phyloP scores from a whole-genome alignment of 1,284 basidiomycete genomes.

The Cryptococcus hybrid region DNA sequence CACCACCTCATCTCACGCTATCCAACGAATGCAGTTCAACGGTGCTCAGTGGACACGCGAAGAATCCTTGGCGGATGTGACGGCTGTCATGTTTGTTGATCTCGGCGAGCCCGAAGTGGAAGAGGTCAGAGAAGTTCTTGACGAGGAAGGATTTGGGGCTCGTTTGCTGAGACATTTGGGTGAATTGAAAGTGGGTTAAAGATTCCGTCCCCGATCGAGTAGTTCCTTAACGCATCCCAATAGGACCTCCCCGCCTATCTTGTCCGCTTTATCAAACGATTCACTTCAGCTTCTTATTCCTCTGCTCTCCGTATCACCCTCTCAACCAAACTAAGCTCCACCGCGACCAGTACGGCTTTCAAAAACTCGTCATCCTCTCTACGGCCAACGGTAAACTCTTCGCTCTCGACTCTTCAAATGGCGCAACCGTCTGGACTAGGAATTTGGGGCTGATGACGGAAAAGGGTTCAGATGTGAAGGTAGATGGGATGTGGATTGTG shows the following conservation, averaged over 20 bases:
- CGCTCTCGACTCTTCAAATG: conserved; percentile 75
- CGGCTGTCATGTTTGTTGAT: conserved; percentile 69
- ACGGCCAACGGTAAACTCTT: conserved; percentile 74
- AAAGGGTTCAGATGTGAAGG: conserved; percentile 32
- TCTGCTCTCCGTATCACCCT: conserved; percentile 50
- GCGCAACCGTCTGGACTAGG: conserved; percentile 71
- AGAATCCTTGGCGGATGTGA: conserved; percentile 70
- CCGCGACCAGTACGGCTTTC: conserved; percentile 82
- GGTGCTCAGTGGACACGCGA: conserved; percentile 70
- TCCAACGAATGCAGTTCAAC: conserved; percentile 72
- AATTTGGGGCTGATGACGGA: conserved; percentile 50
- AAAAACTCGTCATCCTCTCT: conserved; percentile 74
- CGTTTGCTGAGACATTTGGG: conserved; percentile 62
- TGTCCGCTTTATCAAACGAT: conserved; percentile 65
- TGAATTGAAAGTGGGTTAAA: conserved; percentile 50
- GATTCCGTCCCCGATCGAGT: no score
- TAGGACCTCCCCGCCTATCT: conserved; percentile 67
- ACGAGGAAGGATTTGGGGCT: conserved; percentile 59
- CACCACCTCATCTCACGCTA: conserved; percentile 71
- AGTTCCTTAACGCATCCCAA: no score
- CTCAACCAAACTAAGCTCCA: conserved; percentile 49
- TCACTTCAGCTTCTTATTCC: conserved; percentile 69
- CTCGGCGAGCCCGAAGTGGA: conserved; percentile 66
- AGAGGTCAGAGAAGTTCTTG: conserved; percentile 51
- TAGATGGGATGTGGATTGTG: conserved; percentile 36